phyloP scores from a whole-genome alignment of 345 rosid genomes.

The Gossypium ekmanianum region DNA sequence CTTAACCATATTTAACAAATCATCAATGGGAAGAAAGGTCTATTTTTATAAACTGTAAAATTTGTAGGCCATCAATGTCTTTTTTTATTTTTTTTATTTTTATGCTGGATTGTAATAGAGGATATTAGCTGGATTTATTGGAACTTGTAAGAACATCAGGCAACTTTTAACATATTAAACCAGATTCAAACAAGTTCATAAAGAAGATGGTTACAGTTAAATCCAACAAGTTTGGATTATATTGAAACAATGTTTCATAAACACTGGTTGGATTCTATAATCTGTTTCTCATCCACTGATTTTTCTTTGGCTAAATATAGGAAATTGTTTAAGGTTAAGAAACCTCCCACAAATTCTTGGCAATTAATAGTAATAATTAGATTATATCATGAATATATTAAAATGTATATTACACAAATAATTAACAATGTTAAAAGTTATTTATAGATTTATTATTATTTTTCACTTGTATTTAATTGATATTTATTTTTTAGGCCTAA shows the following conservation, averaged over 20 bases:
- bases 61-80: background rate
- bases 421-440: too few species aligned
- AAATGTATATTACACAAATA: too few species aligned
- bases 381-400: too few species aligned
- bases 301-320: background rate
- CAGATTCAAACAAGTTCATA: background rate
- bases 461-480: too few species aligned
- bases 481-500: too few species aligned
- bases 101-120: background rate
- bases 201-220: background rate
- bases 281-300: background rate
- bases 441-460: too few species aligned
- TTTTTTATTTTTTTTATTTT: too few species aligned
- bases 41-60: conserved; percentile 8
- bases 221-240: background rate
- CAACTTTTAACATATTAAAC: background rate
- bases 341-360: background rate
- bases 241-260: background rate
- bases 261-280: background rate
- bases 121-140: background rate
- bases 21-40: background rate
- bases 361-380: too few species aligned
- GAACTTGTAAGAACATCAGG: background rate
- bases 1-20: conserved; percentile 6
- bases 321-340: background rate